Evolutionary conservation across 495 filamentous ascomycete species (phyloP).

Genomic region (Friedmanniomyces simplex): DNA sequence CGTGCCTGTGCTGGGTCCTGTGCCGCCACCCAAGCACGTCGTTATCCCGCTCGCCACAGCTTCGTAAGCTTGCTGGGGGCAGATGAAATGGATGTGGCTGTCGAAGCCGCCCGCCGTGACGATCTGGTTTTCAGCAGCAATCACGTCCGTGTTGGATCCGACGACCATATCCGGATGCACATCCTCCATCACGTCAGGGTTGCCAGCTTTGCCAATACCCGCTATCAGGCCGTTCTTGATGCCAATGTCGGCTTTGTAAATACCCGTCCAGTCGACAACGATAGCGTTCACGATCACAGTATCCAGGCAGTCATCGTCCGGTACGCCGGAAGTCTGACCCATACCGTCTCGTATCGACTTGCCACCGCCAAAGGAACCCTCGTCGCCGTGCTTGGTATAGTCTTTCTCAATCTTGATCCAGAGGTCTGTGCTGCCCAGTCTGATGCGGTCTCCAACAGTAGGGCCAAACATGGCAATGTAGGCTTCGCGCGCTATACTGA

Average conservation of each 20-base stretch:
- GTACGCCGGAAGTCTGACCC: constrained; percentile 77
- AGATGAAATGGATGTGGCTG: constrained; percentile 93
- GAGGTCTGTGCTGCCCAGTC: constrained; percentile 74
- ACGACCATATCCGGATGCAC: constrained; percentile 72
- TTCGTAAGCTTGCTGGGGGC: constrained; percentile 86
- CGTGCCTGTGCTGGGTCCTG: constrained; percentile 90
- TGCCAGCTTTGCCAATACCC: constrained; percentile 91
- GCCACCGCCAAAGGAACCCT: constrained; percentile 91
- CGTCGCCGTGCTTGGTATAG: constrained; percentile 74
- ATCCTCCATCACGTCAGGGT: constrained; percentile 91
- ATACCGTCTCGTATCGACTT: constrained; percentile 94
- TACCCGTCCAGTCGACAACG: constrained; percentile 83
- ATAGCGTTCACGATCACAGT: constrained; percentile 88
- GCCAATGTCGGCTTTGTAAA: constrained; percentile 96
- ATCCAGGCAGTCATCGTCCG: constrained; percentile 63
- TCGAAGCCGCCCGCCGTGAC: constrained; percentile 88
- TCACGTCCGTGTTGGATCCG: constrained; percentile 87
- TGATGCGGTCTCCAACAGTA: constrained; percentile 72
- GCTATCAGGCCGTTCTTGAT: constrained; percentile 81
- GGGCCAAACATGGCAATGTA: constrained; percentile 91
- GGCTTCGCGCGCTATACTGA: constrained; percentile 62
- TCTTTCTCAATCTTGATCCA: constrained; percentile 93
- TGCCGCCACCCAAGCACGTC: constrained; percentile 85
- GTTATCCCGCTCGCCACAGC: constrained; percentile 82
- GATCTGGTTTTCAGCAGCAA: constrained; percentile 89